Percentiles rank a stretch among this genome's conserved stretches.
Conservation (phyloP, 225 moss, liverwort and hornwort genomes). For the Asterella californica region DNA sequence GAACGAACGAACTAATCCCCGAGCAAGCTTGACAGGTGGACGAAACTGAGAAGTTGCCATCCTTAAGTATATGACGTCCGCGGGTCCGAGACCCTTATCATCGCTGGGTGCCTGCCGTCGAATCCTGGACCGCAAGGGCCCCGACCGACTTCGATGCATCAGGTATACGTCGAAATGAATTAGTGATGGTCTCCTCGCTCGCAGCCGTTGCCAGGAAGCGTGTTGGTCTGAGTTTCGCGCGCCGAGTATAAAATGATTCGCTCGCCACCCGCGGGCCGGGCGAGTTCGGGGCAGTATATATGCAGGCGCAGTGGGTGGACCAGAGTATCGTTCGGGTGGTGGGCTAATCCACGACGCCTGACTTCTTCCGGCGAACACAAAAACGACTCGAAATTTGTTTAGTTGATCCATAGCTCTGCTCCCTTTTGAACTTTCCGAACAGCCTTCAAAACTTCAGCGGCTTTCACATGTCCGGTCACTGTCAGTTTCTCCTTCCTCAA, state of each 20-base stretch:
- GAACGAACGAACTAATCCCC: not conserved
- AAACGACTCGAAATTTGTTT: not conserved
- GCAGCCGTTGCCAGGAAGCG: not conserved
- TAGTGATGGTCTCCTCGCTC: not conserved
- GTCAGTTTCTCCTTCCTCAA: slow-evolving; percentile 16
- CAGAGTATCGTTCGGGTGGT: not conserved
- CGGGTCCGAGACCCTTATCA: not conserved
- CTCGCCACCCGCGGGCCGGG: not conserved
- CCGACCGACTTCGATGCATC: not conserved
- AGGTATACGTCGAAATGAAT: not conserved
- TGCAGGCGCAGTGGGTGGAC: not conserved
- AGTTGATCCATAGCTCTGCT: slow-evolving; percentile 23
- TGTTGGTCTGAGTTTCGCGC: too few relatives aligned
- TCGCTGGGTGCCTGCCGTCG: not conserved
- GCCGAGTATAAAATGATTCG: not conserved
- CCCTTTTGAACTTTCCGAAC: slow-evolving; percentile 23
- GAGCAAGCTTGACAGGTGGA: not conserved
- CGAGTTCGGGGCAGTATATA: too few relatives aligned
- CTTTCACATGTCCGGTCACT: slow-evolving; percentile 15
- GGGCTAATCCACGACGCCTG: not conserved
- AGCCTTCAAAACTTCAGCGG: slow-evolving; percentile 17
- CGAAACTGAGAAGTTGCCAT: not conserved
- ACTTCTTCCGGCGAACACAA: not conserved
- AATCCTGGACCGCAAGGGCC: not conserved
- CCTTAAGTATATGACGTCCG: not conserved